A percentile compares a stretch with the other conserved stretches of the same genome.
phyloP scores from a whole-genome alignment of 2,329 filamentous ascomycete genomes.

The Amesomyces nigricolor region DNA sequence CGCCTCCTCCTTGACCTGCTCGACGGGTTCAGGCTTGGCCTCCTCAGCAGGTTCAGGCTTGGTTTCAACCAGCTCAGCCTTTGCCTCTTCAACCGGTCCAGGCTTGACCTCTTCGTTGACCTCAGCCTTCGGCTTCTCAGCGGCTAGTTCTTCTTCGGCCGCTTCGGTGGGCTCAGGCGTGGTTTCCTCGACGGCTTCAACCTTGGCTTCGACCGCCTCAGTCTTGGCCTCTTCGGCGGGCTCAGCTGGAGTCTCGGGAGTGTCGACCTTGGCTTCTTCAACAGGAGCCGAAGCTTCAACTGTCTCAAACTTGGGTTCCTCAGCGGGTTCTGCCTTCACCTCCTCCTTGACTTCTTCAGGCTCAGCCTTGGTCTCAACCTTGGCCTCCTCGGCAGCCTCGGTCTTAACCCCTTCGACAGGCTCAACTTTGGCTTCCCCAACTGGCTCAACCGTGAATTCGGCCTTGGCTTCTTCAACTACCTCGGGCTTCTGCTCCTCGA shows the following conservation, averaged over 20 bases:
- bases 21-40: not conserved
- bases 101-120: slow-evolving; percentile 1
- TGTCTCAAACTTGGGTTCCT: not conserved
- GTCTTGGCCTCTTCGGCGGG: not conserved
- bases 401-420: not conserved
- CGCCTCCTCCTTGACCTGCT: not conserved
- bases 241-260: slow-evolving; percentile 3
- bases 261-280: not conserved
- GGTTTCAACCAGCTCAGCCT: slow-evolving; percentile 6
- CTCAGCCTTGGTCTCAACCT: not conserved
- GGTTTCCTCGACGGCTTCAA: not conserved
- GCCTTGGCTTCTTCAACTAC: not conserved
- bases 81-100: not conserved
- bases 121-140: slow-evolving; percentile 2
- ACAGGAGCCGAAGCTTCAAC: not conserved
- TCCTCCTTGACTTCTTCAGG: not conserved
- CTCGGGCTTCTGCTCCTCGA: not conserved
- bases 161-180: not conserved
- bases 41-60: not conserved
- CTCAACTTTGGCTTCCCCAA: not conserved
- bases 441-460: not conserved
- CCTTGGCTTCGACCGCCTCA: not conserved
- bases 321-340: not conserved
- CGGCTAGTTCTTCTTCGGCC: not conserved
- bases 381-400: not conserved